phyloP scores from a whole-genome alignment of 1,284 basidiomycete genomes.

The Apiotrichum mycotoxinovorans region DNA sequence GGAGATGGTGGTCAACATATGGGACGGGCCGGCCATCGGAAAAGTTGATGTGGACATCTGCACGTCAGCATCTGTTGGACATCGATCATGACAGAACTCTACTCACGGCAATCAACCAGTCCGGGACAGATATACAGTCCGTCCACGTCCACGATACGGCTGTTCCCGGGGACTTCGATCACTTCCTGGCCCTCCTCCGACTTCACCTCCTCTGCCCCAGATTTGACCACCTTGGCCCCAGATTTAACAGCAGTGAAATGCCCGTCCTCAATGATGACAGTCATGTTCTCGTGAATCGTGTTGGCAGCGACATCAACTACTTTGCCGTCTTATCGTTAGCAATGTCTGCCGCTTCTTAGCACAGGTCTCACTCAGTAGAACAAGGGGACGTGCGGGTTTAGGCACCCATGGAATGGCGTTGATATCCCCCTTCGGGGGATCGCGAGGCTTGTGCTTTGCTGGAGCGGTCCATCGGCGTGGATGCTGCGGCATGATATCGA shows the following conservation, averaged over 20 bases:
- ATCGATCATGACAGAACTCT: neutral
- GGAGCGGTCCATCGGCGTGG: neutral
- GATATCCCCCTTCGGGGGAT: slow-evolving; percentile 13
- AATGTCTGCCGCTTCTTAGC: neutral
- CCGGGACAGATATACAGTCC: slow-evolving; percentile 24
- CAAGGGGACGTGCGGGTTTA: slow-evolving; percentile 4
- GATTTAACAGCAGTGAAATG: slow-evolving; percentile 7
- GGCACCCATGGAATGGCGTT: slow-evolving; percentile 11
- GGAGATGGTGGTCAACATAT: slow-evolving; percentile 19
- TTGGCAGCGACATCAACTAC: slow-evolving; percentile 22
- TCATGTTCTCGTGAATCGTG: slow-evolving; percentile 5
- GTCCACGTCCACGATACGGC: slow-evolving; percentile 14
- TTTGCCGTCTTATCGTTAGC: slow-evolving; percentile 16
- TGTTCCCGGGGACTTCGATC: neutral
- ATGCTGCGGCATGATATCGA: too few relatives aligned
- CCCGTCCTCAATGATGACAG: slow-evolving; percentile 20
- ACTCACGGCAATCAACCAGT: slow-evolving; percentile 25
- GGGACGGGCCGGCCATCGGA: slow-evolving; percentile 16
- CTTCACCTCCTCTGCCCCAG: too few relatives aligned
- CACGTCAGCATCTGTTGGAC: neutral
- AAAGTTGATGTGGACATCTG: slow-evolving; percentile 28
- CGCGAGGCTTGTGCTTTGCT: slow-evolving; percentile 1
- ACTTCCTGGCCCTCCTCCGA: too few relatives aligned
- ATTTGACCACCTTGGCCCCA: too few relatives aligned
- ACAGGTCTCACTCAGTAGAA: slow-evolving; percentile 7